Conservation (phyloP, 257 asterid species). For the Jacaranda copaia region DNA sequence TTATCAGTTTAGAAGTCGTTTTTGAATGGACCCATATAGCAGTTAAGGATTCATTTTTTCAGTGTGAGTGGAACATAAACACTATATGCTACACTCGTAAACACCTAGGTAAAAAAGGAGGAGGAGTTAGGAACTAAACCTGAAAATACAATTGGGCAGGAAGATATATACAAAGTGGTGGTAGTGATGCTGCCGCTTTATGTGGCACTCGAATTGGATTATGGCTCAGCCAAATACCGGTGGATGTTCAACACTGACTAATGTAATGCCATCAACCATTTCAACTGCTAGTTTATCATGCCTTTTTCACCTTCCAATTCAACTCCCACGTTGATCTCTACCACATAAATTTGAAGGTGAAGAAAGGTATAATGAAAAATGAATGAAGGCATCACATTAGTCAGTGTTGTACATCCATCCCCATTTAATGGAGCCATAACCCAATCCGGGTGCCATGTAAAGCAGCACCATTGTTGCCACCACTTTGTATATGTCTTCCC, state of each 20-base stretch:
- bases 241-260: slow-evolving; percentile 72
- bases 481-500: slow-evolving; percentile 64
- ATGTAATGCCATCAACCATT: slow-evolving; percentile 73
- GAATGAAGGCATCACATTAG: slow-evolving; percentile 75
- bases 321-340: not conserved
- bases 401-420: slow-evolving; percentile 73
- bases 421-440: slow-evolving; percentile 72
- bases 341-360: slow-evolving; percentile 61
- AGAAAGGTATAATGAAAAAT: slow-evolving; percentile 78
- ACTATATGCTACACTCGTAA: no score
- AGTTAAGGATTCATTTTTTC: no score
- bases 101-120: not conserved
- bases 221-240: slow-evolving; percentile 71
- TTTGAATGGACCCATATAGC: no score
- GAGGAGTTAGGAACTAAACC: not conserved
- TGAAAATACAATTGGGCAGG: slow-evolving; percentile 52
- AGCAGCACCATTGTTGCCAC: slow-evolving; percentile 62
- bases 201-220: slow-evolving; percentile 66
- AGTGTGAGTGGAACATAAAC: not conserved
- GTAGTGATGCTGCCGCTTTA: slow-evolving; percentile 62
- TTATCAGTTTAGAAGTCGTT: no score
- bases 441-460: slow-evolving; percentile 61
- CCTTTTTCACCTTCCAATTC: slow-evolving; percentile 78
- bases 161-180: slow-evolving; percentile 66
- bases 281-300: slow-evolving; percentile 70